Evolutionary conservation across 345 rosid species (phyloP).

Genomic region (Raphanus sativus): DNA sequence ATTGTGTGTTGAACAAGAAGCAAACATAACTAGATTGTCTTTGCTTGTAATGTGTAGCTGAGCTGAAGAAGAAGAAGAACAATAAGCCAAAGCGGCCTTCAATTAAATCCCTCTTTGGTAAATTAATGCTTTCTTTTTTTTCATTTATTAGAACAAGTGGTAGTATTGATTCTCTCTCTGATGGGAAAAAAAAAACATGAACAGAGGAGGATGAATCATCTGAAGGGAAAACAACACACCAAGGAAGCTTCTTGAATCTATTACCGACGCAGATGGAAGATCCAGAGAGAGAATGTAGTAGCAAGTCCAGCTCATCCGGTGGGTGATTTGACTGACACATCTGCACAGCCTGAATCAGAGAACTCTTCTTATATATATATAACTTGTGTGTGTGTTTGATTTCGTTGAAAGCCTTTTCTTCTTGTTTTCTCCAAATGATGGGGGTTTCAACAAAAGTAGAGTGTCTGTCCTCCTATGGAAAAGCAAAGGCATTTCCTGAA

Average conservation of each 20-base stretch:
- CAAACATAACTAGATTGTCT: conserved; percentile 5
- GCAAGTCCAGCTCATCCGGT: conserved; percentile 37
- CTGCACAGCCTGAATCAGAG: conserved; percentile 35
- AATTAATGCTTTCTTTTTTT: conserved; percentile 4
- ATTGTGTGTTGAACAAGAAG: not conserved
- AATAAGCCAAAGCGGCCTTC: conserved; percentile 89
- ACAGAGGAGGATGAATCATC: conserved; percentile 74
- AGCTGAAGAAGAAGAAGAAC: conserved; percentile 91
- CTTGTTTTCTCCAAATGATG: conserved; percentile 5
- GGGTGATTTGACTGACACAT: conserved; percentile 12
- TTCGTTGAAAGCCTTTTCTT: conserved; percentile 31
- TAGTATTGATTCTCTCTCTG: not conserved
- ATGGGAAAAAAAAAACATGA: conserved; percentile 5
- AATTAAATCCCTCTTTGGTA: conserved; percentile 96
- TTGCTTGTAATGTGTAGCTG: conserved; percentile 50
- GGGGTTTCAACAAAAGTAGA: conserved; percentile 21
- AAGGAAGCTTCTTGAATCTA: conserved; percentile 81
- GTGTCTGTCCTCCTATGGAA: conserved; percentile 22
- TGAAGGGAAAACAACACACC: conserved; percentile 22
- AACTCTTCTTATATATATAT: not conserved
- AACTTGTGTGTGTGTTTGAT: conserved; percentile 15
- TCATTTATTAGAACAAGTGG: not conserved
- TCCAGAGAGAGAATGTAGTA: conserved; percentile 48
- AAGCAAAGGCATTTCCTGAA: conserved; percentile 15
- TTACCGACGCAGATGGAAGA: conserved; percentile 66